These are phyloP conservation scores for Globisporangium orthogonon DNA, from an alignment of 352 stramenopile species.

Conservation along the genomic window DNA sequence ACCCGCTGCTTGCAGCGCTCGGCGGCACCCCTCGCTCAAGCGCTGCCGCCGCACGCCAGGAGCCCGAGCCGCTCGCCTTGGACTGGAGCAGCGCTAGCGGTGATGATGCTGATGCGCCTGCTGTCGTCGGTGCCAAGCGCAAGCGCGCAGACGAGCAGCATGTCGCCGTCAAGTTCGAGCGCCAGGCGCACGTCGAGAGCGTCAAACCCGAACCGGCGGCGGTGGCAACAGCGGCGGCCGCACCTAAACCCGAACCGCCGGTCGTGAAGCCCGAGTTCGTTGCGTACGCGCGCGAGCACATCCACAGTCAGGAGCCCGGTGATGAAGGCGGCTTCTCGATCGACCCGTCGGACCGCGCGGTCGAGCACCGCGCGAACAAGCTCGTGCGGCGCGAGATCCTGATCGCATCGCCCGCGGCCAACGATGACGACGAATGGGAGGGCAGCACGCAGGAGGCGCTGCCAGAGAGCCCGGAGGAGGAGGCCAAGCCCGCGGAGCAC, in stretches of 20 bases:
- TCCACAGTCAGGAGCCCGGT: conserved; percentile 71
- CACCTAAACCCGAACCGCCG: neutral
- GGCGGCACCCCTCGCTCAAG: conserved; percentile 45
- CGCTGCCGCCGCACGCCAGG: conserved; percentile 15
- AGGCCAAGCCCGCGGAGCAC: conserved; percentile 47
- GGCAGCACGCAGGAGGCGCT: conserved; percentile 23
- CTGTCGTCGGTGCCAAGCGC: conserved; percentile 10
- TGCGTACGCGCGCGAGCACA: conserved; percentile 68
- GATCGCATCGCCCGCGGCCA: conserved; percentile 68
- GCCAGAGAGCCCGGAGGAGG: conserved; percentile 24
- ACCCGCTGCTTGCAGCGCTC: conserved; percentile 54
- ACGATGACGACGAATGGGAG: conserved; percentile 79
- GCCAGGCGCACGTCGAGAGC: neutral
- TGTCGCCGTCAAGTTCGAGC: neutral
- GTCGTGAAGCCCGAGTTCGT: conserved; percentile 33
- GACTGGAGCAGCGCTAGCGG: conserved; percentile 9
- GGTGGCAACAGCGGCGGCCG: conserved; percentile 12
- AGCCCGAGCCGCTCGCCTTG: conserved; percentile 42
- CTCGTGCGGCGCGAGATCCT: conserved; percentile 79
- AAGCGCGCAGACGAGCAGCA: conserved; percentile 9
- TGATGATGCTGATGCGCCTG: conserved; percentile 1
- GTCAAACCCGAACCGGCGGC: conserved; percentile 16
- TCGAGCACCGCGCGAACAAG: conserved; percentile 81
- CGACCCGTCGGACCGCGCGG: conserved; percentile 73
- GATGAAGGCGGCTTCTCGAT: conserved; percentile 78